Conservation (phyloP, 345 rosid genomes). For the Capsella bursapastoris region DNA sequence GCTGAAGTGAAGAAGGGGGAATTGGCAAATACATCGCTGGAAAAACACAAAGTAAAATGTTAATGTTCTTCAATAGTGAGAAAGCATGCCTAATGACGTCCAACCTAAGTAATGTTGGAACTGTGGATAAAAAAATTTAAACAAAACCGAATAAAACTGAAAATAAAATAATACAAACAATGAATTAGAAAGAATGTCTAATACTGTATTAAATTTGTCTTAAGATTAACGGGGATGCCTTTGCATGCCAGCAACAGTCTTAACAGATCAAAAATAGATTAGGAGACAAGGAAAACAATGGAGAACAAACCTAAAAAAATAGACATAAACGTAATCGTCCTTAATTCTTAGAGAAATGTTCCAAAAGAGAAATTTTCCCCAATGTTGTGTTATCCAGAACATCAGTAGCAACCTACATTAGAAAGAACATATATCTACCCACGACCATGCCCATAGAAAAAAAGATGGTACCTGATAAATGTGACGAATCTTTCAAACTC, state of each 20-base stretch:
- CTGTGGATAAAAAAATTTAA: background rate
- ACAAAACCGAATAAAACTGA: constrained; percentile 4
- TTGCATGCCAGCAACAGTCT: constrained; percentile 25
- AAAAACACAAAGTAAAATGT: constrained; percentile 35
- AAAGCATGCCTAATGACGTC: constrained; percentile 32
- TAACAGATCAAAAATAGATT: constrained; percentile 12
- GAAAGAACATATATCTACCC: constrained; percentile 21
- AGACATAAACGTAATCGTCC: background rate
- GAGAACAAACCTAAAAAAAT: constrained; percentile 6
- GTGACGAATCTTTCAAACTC: constrained; percentile 83
- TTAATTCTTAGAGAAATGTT: background rate
- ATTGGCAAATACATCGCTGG: constrained; percentile 87
- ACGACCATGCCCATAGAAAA: constrained; percentile 5
- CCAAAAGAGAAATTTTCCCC: constrained; percentile 14
- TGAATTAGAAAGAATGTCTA: background rate
- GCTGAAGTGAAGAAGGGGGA: constrained; percentile 96
- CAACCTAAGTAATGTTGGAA: constrained; percentile 1
- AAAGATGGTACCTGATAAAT: constrained; percentile 69
- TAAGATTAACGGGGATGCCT: constrained; percentile 20
- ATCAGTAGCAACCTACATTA: constrained; percentile 13
- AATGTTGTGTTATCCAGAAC: constrained; percentile 20
- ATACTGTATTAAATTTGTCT: background rate
- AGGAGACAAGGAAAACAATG: constrained; percentile 7
- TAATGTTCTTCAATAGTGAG: constrained; percentile 11
- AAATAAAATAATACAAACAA: constrained; percentile 13